Conservation (phyloP, 2,329 filamentous ascomycete genomes). For the Penicillium fuscoglaucum region DNA sequence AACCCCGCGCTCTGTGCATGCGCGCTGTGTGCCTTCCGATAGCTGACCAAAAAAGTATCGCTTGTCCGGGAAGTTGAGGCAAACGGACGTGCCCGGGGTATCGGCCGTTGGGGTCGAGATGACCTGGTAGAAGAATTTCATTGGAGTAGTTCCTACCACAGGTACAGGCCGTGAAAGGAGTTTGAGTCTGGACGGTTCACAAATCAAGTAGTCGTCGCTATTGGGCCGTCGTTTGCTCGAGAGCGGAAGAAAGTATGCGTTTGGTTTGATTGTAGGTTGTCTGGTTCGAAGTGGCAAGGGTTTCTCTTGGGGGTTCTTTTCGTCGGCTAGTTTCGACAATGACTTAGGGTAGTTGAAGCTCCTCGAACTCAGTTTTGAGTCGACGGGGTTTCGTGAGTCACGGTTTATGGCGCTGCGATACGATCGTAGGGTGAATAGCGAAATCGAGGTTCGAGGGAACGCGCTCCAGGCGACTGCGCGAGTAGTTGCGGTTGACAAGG, state of each 20-base stretch:
- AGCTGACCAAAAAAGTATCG: conserved; percentile 84
- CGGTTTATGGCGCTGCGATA: conserved; percentile 9
- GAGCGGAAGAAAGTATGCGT: conserved; percentile 10
- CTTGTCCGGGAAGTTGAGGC: conserved; percentile 77
- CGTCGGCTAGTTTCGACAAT: not conserved
- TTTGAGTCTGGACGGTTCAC: conserved; percentile 20
- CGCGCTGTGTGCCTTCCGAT: conserved; percentile 81
- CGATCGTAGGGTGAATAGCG: conserved; percentile 10
- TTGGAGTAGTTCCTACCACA: conserved; percentile 41
- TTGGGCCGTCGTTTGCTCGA: not conserved
- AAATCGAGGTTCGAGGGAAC: conserved; percentile 13
- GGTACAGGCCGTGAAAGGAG: conserved; percentile 1
- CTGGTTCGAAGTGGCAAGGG: conserved; percentile 5
- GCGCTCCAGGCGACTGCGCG: conserved; percentile 24
- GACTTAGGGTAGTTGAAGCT: not conserved
- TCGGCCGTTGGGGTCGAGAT: conserved; percentile 82
- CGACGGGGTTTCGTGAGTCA: not conserved
- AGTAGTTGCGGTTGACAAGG: conserved; percentile 31
- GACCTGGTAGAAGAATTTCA: conserved; percentile 75
- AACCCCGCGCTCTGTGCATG: conserved; percentile 67
- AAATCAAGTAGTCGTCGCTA: conserved; percentile 26
- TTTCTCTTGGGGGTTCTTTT: not conserved
- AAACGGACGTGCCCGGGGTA: conserved; percentile 74
- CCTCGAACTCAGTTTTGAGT: not conserved
- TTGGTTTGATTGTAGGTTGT: conserved; percentile 8